Conservation (phyloP, 176 grass and related monocot species). For the maize (Zea mays) region DNA sequence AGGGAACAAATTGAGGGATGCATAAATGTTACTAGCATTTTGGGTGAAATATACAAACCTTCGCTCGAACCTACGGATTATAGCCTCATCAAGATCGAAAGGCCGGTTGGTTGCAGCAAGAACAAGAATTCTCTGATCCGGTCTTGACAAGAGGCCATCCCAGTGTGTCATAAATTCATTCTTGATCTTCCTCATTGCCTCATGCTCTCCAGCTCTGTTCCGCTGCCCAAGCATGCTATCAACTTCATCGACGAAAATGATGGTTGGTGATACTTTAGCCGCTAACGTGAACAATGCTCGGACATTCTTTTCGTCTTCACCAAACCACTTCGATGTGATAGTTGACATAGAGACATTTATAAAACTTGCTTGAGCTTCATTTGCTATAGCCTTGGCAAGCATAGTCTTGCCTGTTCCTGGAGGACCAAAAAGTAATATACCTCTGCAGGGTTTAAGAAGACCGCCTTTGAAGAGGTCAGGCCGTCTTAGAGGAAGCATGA, state of each 20-base stretch:
- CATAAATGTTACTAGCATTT: background rate
- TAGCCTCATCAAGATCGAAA: slow-evolving; percentile 85
- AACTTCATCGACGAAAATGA: slow-evolving; percentile 81
- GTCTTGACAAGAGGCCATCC: slow-evolving; percentile 69
- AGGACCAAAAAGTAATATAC: slow-evolving; percentile 80
- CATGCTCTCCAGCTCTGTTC: slow-evolving; percentile 76
- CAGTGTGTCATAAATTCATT: slow-evolving; percentile 90
- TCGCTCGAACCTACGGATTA: slow-evolving; percentile 83
- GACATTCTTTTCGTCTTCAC: slow-evolving; percentile 87
- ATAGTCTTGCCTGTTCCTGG: slow-evolving; percentile 85
- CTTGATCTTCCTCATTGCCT: slow-evolving; percentile 89
- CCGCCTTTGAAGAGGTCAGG: slow-evolving; percentile 88
- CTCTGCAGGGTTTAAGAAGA: slow-evolving; percentile 76
- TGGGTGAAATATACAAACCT: slow-evolving; percentile 48
- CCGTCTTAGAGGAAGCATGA: slow-evolving; percentile 78
- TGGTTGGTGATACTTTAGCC: slow-evolving; percentile 76
- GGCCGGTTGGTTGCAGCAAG: slow-evolving; percentile 77
- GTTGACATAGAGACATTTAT: slow-evolving; percentile 89
- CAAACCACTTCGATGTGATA: slow-evolving; percentile 85
- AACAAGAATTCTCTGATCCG: slow-evolving; percentile 74
- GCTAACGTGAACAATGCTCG: slow-evolving; percentile 75
- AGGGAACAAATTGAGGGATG: background rate
- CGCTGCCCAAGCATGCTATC: slow-evolving; percentile 88
- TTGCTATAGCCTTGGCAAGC: slow-evolving; percentile 87
- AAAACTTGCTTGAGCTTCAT: slow-evolving; percentile 83